Evolutionary conservation across 2,329 filamentous ascomycete genomes (phyloP).

Genomic region (Blastomyces percursus): DNA sequence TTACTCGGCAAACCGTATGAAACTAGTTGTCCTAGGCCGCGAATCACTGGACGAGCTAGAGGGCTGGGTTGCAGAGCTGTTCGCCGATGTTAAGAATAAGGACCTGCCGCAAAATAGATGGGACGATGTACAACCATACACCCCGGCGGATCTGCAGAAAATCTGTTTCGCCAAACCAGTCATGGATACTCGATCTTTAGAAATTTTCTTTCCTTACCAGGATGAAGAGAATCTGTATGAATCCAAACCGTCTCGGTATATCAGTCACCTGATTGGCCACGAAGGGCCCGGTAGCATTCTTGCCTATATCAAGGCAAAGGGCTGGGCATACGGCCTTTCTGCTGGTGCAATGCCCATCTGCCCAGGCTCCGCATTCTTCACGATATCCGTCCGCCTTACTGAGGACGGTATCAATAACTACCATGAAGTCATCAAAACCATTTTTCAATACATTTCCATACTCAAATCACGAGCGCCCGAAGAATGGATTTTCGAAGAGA

Average conservation of each 20-base stretch:
- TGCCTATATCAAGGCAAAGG: slow-evolving; percentile 78
- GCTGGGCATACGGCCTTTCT: slow-evolving; percentile 75
- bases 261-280: slow-evolving; percentile 81
- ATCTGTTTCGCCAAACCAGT: slow-evolving; percentile 85
- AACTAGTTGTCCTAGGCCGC: slow-evolving; percentile 72
- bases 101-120: slow-evolving; percentile 57
- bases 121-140: slow-evolving; percentile 52
- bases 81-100: slow-evolving; percentile 72
- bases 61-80: slow-evolving; percentile 72
- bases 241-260: slow-evolving; percentile 71
- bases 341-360: slow-evolving; percentile 67
- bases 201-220: slow-evolving; percentile 71
- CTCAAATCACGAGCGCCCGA: slow-evolving; percentile 69
- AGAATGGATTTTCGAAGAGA: slow-evolving; percentile 89
- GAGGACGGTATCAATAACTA: slow-evolving; percentile 77
- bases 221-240: slow-evolving; percentile 73
- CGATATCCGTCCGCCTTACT: slow-evolving; percentile 66
- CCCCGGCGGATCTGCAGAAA: slow-evolving; percentile 50
- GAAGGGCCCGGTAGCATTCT: slow-evolving; percentile 89
- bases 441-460: slow-evolving; percentile 87
- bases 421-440: slow-evolving; percentile 65
- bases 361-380: slow-evolving; percentile 70
- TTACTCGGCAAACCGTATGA: slow-evolving; percentile 91
- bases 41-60: slow-evolving; percentile 75
- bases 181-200: slow-evolving; percentile 71